A percentile compares a stretch with the other conserved stretches of the same genome.
These are phyloP conservation scores for Pythium plurisporium DNA, from an alignment of 352 stramenopile genomes.

Conservation along the genomic window DNA sequence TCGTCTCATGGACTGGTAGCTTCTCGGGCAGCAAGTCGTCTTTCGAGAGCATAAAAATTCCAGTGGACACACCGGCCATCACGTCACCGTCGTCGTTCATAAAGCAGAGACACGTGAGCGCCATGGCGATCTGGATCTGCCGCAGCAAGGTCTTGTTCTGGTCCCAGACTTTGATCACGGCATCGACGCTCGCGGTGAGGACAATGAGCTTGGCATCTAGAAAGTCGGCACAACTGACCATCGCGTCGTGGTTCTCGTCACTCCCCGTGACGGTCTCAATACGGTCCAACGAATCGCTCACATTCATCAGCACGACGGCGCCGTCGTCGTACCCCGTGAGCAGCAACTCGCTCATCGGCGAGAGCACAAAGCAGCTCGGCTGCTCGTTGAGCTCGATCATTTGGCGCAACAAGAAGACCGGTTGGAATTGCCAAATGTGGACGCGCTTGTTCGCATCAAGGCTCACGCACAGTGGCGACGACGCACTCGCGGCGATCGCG, in stretches of 20 bases:
- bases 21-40: slow-evolving; percentile 58
- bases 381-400: slow-evolving; percentile 44
- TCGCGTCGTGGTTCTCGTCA: slow-evolving; percentile 55
- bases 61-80: slow-evolving; percentile 42
- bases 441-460: slow-evolving; percentile 39
- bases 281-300: slow-evolving; percentile 27
- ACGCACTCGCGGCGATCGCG: slow-evolving; percentile 32
- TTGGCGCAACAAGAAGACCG: slow-evolving; percentile 44
- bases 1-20: slow-evolving; percentile 14
- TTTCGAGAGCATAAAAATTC: slow-evolving; percentile 56
- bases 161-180: slow-evolving; percentile 69
- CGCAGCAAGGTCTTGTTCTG: slow-evolving; percentile 52
- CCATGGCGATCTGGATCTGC: slow-evolving; percentile 50
- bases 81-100: slow-evolving; percentile 60
- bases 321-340: slow-evolving; percentile 63
- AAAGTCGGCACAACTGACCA: slow-evolving; percentile 60
- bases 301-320: slow-evolving; percentile 41
- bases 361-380: slow-evolving; percentile 49
- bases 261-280: slow-evolving; percentile 34
- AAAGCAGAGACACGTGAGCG: slow-evolving; percentile 62
- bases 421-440: slow-evolving; percentile 57
- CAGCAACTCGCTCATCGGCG: slow-evolving; percentile 48
- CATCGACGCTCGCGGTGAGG: slow-evolving; percentile 64
- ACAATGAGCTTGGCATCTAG: slow-evolving; percentile 49
- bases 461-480: slow-evolving; percentile 50